Evolutionary conservation across 2,329 filamentous ascomycete genomes (phyloP).

Genomic region (Alternaria longipes): DNA sequence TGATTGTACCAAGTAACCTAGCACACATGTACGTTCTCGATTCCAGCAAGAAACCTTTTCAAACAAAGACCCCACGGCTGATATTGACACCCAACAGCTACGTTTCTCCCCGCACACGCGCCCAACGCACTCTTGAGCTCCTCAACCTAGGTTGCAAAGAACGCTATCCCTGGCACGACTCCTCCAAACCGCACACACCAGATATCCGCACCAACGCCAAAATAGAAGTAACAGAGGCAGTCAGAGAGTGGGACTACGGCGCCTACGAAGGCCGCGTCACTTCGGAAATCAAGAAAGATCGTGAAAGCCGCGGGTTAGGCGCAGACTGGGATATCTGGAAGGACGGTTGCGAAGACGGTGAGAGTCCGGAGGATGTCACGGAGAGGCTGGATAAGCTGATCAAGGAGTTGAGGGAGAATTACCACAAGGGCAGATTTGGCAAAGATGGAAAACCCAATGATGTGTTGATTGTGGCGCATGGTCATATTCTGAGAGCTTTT

Average conservation of each 20-base stretch:
- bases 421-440: constrained; percentile 60
- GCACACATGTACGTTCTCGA: constrained; percentile 74
- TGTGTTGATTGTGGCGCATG: constrained; percentile 85
- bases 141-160: constrained; percentile 77
- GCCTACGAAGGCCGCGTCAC: constrained; percentile 67
- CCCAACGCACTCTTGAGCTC: constrained; percentile 89
- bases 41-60: neutral
- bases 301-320: constrained; percentile 61
- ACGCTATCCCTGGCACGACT: constrained; percentile 72
- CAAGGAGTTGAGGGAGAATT: constrained; percentile 70
- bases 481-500: constrained; percentile 87
- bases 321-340: constrained; percentile 84
- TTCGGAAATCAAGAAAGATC: constrained; percentile 59
- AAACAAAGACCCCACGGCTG: neutral
- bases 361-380: constrained; percentile 79
- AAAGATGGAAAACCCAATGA: constrained; percentile 68
- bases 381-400: constrained; percentile 79
- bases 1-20: constrained; percentile 84
- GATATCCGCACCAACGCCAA: constrained; percentile 52
- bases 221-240: constrained; percentile 60
- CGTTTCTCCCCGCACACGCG: constrained; percentile 84
- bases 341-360: constrained; percentile 83
- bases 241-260: constrained; percentile 71
- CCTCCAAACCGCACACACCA: neutral
- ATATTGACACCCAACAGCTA: constrained; percentile 61